Conservation (phyloP, 2,329 filamentous ascomycete species). For the Cadophora sp. region DNA sequence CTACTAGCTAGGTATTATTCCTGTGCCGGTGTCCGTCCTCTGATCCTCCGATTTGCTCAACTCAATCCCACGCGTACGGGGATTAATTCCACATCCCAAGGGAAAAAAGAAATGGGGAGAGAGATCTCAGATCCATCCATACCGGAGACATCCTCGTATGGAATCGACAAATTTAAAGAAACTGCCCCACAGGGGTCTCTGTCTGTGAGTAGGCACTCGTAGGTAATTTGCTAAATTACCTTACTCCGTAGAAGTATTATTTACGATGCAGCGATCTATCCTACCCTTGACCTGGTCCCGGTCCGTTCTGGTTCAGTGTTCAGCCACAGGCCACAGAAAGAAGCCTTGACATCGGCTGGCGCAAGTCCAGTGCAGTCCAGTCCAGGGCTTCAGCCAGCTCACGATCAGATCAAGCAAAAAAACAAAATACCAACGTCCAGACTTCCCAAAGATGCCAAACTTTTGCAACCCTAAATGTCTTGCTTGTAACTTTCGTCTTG, state of each 20-base stretch:
- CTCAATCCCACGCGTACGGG: neutral
- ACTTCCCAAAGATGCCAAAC: neutral
- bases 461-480: neutral
- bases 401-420: neutral
- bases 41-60: neutral
- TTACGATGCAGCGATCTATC: neutral
- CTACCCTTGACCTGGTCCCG: neutral
- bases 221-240: no score
- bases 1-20: no score
- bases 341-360: conserved; percentile 16
- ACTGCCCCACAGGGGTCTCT: conserved; percentile 17
- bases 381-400: neutral
- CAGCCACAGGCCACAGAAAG: neutral
- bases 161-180: conserved; percentile 18
- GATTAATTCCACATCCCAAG: conserved; percentile 1
- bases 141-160: conserved; percentile 10
- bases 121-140: conserved; percentile 14
- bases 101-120: conserved; percentile 4
- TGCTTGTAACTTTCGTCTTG: neutral
- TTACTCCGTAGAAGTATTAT: no score
- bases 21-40: neutral
- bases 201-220: neutral
- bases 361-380: neutral
- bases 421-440: conserved; percentile 1
- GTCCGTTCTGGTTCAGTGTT: neutral